Evolutionary conservation across 441 rosid genomes (phyloP).

Genomic region (Dalechampia spathulata): DNA sequence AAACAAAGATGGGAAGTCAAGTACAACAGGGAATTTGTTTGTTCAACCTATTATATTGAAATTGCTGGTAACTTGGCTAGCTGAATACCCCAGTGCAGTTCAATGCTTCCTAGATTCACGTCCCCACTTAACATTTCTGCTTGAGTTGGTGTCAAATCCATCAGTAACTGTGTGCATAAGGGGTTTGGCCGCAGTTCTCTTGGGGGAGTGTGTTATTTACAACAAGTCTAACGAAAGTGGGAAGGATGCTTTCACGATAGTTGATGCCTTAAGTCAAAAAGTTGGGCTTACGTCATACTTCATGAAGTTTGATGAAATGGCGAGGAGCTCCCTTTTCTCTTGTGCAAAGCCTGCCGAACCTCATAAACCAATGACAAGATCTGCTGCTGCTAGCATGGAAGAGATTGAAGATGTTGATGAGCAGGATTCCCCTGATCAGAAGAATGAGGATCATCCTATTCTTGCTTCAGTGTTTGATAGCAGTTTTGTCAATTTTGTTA

Average conservation of each 20-base stretch:
- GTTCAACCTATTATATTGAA: slow-evolving; percentile 79
- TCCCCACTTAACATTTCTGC: slow-evolving; percentile 73
- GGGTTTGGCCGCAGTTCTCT: slow-evolving; percentile 78
- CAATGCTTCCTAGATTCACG: slow-evolving; percentile 87
- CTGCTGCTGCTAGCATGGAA: slow-evolving; percentile 75
- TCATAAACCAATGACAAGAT: slow-evolving; percentile 62
- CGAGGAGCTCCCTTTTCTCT: slow-evolving; percentile 61
- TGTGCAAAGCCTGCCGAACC: slow-evolving; percentile 42
- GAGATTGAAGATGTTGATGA: slow-evolving; percentile 65
- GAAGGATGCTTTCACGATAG: slow-evolving; percentile 68
- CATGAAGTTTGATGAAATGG: slow-evolving; percentile 84
- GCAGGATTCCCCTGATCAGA: slow-evolving; percentile 41
- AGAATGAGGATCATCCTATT: slow-evolving; percentile 63
- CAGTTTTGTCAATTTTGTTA: slow-evolving; percentile 48
- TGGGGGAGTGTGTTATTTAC: slow-evolving; percentile 81
- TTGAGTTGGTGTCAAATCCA: slow-evolving; percentile 67
- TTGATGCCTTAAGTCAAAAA: slow-evolving; percentile 85
- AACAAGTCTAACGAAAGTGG: slow-evolving; percentile 69
- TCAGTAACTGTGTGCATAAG: slow-evolving; percentile 57
- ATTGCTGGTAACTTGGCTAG: slow-evolving; percentile 86
- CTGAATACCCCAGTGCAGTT: slow-evolving; percentile 75
- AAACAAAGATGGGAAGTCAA: slow-evolving; percentile 63
- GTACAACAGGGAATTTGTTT: slow-evolving; percentile 32
- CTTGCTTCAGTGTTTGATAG: slow-evolving; percentile 58
- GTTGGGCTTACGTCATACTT: slow-evolving; percentile 79